phyloP scores from a whole-genome alignment of 1,284 basidiomycete species.

The Sporisorium exsertum region DNA sequence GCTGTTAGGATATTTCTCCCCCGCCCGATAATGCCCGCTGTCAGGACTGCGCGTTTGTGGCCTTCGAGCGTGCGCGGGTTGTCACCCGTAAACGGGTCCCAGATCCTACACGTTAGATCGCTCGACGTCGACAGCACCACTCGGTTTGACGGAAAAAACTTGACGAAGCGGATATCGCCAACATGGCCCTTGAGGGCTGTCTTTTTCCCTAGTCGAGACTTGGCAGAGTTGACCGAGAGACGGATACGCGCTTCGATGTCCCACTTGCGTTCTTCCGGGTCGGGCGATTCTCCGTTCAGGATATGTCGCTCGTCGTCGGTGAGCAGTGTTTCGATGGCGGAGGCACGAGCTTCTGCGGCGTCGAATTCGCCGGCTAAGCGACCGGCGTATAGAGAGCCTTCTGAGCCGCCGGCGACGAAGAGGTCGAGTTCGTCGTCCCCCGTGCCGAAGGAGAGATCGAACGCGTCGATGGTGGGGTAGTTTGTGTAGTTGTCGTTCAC shows the following conservation, averaged over 20 bases:
- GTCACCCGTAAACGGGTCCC: slow-evolving; percentile 72
- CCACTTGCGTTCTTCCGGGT: slow-evolving; percentile 30
- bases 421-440: slow-evolving; percentile 38
- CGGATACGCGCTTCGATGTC: slow-evolving; percentile 43
- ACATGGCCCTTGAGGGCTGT: slow-evolving; percentile 55
- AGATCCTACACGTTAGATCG: slow-evolving; percentile 76
- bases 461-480: slow-evolving; percentile 49
- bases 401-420: slow-evolving; percentile 49
- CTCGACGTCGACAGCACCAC: slow-evolving; percentile 75
- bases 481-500: slow-evolving; percentile 51
- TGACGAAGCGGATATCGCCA: slow-evolving; percentile 55
- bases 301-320: slow-evolving; percentile 23
- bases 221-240: slow-evolving; percentile 23
- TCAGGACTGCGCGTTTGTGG: slow-evolving; percentile 75
- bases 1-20: slow-evolving; percentile 76
- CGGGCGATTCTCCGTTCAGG: slow-evolving; percentile 18
- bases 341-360: slow-evolving; percentile 3
- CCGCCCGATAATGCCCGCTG: slow-evolving; percentile 75
- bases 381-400: slow-evolving; percentile 46
- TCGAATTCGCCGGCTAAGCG: slow-evolving; percentile 16
- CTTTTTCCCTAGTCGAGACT: slow-evolving; percentile 22
- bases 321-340: slow-evolving; percentile 13
- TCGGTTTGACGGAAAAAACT: slow-evolving; percentile 63
- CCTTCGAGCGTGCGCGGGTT: slow-evolving; percentile 77
- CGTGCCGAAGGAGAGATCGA: slow-evolving; percentile 36